Conservation (phyloP, 345 rosid species). For the Salix exigua region DNA sequence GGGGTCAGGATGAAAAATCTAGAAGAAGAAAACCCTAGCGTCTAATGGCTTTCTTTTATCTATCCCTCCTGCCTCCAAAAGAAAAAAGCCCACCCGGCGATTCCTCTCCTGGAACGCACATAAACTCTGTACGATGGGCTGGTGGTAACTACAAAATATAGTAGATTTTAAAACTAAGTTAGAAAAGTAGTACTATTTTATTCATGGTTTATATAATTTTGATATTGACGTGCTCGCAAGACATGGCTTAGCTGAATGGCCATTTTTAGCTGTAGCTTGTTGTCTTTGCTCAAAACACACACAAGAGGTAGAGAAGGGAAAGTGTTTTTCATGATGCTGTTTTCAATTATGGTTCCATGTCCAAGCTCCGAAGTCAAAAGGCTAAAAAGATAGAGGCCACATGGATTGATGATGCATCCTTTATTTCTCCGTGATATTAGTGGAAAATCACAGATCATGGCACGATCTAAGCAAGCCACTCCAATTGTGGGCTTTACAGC, state of each 20-base stretch:
- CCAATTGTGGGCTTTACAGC: not conserved
- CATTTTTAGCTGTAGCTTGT: not conserved
- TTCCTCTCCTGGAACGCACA: too few species aligned
- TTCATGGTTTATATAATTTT: too few species aligned
- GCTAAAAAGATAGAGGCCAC: constrained; percentile 11
- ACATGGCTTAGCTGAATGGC: not conserved
- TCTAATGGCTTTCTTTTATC: too few species aligned
- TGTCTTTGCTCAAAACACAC: not conserved
- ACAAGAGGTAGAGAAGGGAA: too few species aligned
- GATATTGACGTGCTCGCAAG: not conserved
- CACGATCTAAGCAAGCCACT: constrained; percentile 19
- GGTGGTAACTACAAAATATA: too few species aligned
- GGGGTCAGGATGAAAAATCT: too few species aligned
- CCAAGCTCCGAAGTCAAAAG: constrained; percentile 16
- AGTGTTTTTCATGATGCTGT: not conserved
- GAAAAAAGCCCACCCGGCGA: too few species aligned
- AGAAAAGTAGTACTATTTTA: too few species aligned
- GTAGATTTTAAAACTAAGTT: too few species aligned
- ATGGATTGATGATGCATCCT: constrained; percentile 16
- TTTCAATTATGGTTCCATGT: not conserved
- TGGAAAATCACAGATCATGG: constrained; percentile 17
- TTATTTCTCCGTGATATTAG: constrained; percentile 6
- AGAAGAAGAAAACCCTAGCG: too few species aligned
- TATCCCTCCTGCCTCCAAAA: too few species aligned
- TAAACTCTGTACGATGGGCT: too few species aligned